Evolutionary conservation across 441 rosid species (phyloP).

Genomic region (Pelargonium citronellum): DNA sequence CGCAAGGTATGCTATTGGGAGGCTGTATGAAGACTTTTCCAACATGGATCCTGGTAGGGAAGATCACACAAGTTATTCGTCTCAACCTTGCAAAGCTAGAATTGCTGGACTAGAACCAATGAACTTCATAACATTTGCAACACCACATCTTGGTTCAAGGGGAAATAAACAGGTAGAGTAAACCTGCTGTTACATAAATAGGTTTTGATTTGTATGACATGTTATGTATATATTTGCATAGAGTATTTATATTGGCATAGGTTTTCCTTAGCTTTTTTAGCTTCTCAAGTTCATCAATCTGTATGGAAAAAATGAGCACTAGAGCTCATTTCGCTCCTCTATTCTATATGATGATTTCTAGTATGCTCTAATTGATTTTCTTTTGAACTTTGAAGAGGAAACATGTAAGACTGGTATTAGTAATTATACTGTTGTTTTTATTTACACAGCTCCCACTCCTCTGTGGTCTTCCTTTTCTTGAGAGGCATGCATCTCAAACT

Average conservation of each 20-base stretch:
- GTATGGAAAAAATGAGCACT: background rate
- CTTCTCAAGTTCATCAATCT: background rate
- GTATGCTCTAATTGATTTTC: no score
- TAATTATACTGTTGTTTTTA: constrained; percentile 14
- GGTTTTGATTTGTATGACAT: background rate
- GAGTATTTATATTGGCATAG: background rate
- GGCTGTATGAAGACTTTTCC: constrained; percentile 47
- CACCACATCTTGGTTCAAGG: constrained; percentile 95
- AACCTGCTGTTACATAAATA: constrained; percentile 8
- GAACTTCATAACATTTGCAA: constrained; percentile 88
- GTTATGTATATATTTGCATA: background rate
- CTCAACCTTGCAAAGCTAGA: constrained; percentile 34
- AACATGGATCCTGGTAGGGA: constrained; percentile 18
- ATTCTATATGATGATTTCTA: no score
- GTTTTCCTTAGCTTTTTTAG: background rate
- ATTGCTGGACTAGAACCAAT: constrained; percentile 86
- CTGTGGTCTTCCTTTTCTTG: constrained; percentile 85
- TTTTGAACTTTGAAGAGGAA: no score
- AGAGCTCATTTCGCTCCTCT: background rate
- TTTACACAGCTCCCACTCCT: constrained; percentile 67
- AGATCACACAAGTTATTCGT: constrained; percentile 25
- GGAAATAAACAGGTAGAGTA: constrained; percentile 71
- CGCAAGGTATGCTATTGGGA: constrained; percentile 89
- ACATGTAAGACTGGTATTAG: no score
- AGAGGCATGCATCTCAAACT: constrained; percentile 71